These are phyloP conservation scores for Salix brachista DNA, from an alignment of 345 rosid species.

Conservation along the genomic window DNA sequence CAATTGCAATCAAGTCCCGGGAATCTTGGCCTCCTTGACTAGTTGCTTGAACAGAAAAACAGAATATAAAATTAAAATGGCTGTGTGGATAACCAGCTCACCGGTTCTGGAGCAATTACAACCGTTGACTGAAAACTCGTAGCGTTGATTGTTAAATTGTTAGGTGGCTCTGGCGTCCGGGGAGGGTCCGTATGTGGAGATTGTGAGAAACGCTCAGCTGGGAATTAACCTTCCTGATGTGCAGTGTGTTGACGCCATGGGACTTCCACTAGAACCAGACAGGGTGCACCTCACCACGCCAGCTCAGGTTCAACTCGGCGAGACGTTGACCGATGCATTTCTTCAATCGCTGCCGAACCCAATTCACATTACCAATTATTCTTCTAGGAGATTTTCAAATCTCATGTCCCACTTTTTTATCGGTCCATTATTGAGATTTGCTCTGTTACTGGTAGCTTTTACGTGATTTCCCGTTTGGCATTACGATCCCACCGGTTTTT, in stretches of 20 bases:
- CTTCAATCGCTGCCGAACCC: not conserved
- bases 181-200: slow-evolving; percentile 17
- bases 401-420: not conserved
- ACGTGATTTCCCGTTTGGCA: not conserved
- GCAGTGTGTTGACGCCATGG: slow-evolving; percentile 19
- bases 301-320: slow-evolving; percentile 31
- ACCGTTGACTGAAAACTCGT: too few species aligned
- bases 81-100: too few species aligned
- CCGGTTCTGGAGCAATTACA: too few species aligned
- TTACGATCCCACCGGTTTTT: too few species aligned
- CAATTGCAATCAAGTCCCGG: too few species aligned
- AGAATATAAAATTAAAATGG: too few species aligned
- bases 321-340: slow-evolving; percentile 17
- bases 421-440: not conserved
- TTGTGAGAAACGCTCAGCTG: slow-evolving; percentile 20
- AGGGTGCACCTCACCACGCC: slow-evolving; percentile 28
- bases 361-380: not conserved
- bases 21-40: too few species aligned
- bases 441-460: not conserved
- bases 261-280: slow-evolving; percentile 28
- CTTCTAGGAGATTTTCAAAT: not conserved
- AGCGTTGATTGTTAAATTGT: not conserved
- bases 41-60: too few species aligned
- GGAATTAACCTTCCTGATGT: slow-evolving; percentile 9
- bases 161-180: slow-evolving; percentile 31